A percentile compares a stretch with the other conserved stretches of the same genome.
Evolutionary conservation across 1,139 yeast species (phyloP).

Genomic region (Nakaseomyces nivariensis): DNA sequence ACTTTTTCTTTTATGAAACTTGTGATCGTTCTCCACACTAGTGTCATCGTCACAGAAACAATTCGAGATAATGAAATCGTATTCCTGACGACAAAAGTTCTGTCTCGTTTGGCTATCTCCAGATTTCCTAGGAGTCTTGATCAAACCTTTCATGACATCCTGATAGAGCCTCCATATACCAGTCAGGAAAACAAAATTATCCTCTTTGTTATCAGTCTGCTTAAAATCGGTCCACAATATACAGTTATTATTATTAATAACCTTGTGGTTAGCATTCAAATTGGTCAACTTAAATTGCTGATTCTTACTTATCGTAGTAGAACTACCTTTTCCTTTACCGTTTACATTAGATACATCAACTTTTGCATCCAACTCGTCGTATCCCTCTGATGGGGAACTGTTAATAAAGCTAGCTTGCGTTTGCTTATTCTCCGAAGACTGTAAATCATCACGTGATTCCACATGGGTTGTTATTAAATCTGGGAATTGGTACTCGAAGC

Average conservation of each 20-base stretch:
- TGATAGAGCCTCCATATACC: conserved; percentile 68
- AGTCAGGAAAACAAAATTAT: conserved; percentile 84
- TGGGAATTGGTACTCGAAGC: conserved; percentile 26
- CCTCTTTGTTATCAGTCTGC: conserved; percentile 44
- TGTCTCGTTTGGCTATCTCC: conserved; percentile 5
- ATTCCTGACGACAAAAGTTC: conserved; percentile 10
- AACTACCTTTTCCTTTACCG: conserved; percentile 3
- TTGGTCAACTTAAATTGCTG: conserved; percentile 27
- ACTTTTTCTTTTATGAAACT: background rate
- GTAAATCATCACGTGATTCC: conserved; percentile 7
- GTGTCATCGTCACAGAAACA: conserved; percentile 2
- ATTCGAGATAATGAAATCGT: conserved; percentile 7
- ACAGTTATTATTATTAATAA: conserved; percentile 38
- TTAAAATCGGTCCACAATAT: conserved; percentile 49
- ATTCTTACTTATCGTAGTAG: conserved; percentile 17
- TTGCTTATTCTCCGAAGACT: background rate
- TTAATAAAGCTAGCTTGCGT: too few species aligned
- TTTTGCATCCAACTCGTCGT: background rate
- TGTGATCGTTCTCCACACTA: background rate
- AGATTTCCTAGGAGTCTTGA: conserved; percentile 7
- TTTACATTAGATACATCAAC: background rate
- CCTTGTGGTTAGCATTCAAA: conserved; percentile 16
- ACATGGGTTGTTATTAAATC: background rate
- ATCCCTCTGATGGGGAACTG: too few species aligned
- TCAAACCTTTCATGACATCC: conserved; percentile 27